Percentiles rank a stretch among this genome's conserved stretches.
phyloP scores from a whole-genome alignment of 225 moss, liverwort and hornwort genomes.

The Pseudisothecium myosuroides region DNA sequence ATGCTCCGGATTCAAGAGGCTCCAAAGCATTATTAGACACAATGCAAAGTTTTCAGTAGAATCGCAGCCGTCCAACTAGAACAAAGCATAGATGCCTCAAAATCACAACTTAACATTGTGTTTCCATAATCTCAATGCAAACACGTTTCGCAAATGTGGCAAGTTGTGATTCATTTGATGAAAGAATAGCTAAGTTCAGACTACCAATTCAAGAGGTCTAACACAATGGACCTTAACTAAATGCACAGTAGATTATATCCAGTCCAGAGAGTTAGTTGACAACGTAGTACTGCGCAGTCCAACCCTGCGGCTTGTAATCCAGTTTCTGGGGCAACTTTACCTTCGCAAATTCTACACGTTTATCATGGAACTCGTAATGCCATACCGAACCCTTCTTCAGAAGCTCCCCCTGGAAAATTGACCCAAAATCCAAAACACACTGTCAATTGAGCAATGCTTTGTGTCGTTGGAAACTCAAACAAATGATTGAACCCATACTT shows the following conservation, averaged over 20 bases:
- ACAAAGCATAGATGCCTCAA: neutral
- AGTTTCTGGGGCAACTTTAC: neutral
- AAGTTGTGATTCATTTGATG: neutral
- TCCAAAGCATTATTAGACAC: neutral
- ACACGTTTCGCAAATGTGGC: neutral
- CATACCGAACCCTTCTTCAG: slow-evolving; percentile 29
- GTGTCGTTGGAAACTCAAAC: neutral
- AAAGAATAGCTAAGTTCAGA: neutral
- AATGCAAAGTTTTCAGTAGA: neutral
- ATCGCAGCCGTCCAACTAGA: neutral
- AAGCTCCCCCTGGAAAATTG: slow-evolving; percentile 19
- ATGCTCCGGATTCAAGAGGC: too few relatives aligned
- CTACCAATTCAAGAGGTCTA: neutral
- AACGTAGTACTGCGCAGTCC: neutral
- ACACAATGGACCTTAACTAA: neutral
- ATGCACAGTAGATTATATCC: neutral
- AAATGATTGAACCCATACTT: neutral
- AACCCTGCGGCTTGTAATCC: neutral
- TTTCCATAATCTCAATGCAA: neutral
- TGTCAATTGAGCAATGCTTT: neutral
- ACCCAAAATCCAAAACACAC: neutral
- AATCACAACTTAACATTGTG: neutral
- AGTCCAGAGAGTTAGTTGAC: neutral
- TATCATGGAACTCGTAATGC: slow-evolving; percentile 13
- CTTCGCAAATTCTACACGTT: slow-evolving; percentile 13